These are phyloP conservation scores for Anthostomella pinea DNA, from an alignment of 2,329 filamentous ascomycete genomes.

Conservation along the genomic window DNA sequence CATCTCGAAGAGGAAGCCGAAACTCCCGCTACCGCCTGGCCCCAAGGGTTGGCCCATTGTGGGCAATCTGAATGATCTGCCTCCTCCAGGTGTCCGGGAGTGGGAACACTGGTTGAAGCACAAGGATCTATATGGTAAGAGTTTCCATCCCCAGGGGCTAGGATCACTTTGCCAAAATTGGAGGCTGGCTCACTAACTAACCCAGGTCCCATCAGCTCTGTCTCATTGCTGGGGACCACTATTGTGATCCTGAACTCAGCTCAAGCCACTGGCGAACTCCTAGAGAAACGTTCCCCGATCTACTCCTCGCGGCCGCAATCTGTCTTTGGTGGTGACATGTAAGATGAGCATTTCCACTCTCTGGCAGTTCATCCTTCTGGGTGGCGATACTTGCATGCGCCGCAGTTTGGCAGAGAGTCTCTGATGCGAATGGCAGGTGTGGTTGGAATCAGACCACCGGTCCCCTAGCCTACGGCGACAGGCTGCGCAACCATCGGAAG, in stretches of 20 bases:
- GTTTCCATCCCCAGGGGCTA: neutral
- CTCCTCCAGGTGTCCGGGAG: constrained; percentile 33
- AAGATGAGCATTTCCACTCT: constrained; percentile 4
- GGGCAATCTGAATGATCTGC: constrained; percentile 50
- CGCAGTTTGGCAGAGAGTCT: too few species aligned
- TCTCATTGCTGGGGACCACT: constrained; percentile 39
- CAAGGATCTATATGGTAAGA: constrained; percentile 33
- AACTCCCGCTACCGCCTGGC: constrained; percentile 44
- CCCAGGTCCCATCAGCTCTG: constrained; percentile 35
- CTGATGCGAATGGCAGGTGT: neutral
- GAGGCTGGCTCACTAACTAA: neutral
- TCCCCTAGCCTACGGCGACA: constrained; percentile 21
- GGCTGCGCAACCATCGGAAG: constrained; percentile 26
- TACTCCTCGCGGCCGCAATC: constrained; percentile 31
- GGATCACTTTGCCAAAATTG: neutral
- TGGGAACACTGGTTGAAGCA: constrained; percentile 41
- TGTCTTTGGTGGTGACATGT: constrained; percentile 27
- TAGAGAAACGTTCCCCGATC: constrained; percentile 34
- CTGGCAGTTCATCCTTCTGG: neutral
- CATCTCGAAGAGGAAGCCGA: neutral
- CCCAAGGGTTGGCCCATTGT: constrained; percentile 45
- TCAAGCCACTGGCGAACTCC: constrained; percentile 34
- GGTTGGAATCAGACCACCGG: constrained; percentile 12
- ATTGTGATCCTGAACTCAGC: constrained; percentile 40
- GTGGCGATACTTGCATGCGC: neutral